A percentile compares a stretch with the other conserved stretches of the same genome.
Conservation (phyloP, 345 rosid genomes). For the Eucalyptus marginata region DNA sequence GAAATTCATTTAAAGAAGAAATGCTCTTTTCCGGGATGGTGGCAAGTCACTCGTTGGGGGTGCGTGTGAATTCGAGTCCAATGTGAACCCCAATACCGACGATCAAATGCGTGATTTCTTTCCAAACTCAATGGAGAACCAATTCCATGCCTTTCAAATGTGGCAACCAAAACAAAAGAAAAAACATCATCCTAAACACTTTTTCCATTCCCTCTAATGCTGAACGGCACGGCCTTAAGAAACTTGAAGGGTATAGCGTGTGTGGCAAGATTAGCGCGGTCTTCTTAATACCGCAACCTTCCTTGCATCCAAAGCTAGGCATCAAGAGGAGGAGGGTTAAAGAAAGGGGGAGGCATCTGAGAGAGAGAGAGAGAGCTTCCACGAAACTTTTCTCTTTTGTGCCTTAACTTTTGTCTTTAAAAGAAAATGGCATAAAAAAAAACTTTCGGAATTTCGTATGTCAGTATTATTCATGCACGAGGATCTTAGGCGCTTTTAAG, state of each 20-base stretch:
- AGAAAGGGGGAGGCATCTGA: background rate
- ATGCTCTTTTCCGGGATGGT: background rate
- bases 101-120: no score
- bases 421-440: background rate
- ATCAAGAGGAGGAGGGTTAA: background rate
- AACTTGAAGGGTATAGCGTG: background rate
- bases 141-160: background rate
- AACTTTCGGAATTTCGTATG: background rate
- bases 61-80: rapidly evolving
- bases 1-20: background rate
- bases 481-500: background rate
- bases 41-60: rapidly evolving
- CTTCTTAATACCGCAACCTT: background rate
- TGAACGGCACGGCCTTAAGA: background rate
- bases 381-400: background rate
- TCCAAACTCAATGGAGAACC: background rate
- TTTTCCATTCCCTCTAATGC: background rate
- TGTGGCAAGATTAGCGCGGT: background rate
- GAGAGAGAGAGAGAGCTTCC: background rate
- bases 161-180: background rate
- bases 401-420: background rate
- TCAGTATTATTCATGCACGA: background rate
- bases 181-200: background rate
- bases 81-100: rapidly evolving
- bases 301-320: background rate